Conservation (phyloP, 352 stramenopile species). For the Pythium rishiriense region DNA sequence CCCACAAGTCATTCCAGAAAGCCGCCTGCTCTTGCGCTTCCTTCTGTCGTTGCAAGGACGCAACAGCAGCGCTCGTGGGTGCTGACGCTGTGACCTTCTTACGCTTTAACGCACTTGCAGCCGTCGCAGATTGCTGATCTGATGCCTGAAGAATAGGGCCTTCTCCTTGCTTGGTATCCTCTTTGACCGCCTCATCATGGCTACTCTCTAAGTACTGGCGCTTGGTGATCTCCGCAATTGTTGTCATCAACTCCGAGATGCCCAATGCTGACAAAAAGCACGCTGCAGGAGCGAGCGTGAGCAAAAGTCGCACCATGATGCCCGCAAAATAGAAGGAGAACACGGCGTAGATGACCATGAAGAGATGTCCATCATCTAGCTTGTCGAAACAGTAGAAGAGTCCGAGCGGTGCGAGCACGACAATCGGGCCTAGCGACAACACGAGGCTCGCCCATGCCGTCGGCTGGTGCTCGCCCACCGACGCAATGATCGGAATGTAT, state of each 20-base stretch:
- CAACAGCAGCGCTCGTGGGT: background rate
- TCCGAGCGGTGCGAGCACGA: constrained; percentile 89
- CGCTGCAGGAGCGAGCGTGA: constrained; percentile 88
- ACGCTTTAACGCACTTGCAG: constrained; percentile 8
- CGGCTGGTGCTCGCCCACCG: constrained; percentile 93
- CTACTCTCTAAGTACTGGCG: background rate
- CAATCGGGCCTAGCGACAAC: constrained; percentile 88
- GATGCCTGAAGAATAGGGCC: too few species aligned
- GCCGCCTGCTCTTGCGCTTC: background rate
- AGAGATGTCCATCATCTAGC: constrained; percentile 71
- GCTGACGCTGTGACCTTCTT: constrained; percentile 2
- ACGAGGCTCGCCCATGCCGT: constrained; percentile 92
- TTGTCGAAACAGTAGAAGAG: constrained; percentile 85
- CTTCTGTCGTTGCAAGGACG: background rate
- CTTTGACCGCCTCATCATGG: background rate
- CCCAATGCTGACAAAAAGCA: constrained; percentile 90
- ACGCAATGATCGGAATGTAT: constrained; percentile 96
- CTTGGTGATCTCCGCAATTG: constrained; percentile 14
- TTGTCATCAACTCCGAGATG: constrained; percentile 62
- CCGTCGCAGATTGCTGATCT: background rate
- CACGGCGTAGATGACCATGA: constrained; percentile 92
- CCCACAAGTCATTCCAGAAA: constrained; percentile 21
- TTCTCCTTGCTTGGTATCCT: background rate
- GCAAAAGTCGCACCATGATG: constrained; percentile 92
- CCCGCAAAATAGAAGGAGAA: constrained; percentile 93